Evolutionary conservation across 805 yeast genomes (phyloP), one percentile per base, ranked within the genome.

Genomic region (Yarrowia alimentaria): DNA sequence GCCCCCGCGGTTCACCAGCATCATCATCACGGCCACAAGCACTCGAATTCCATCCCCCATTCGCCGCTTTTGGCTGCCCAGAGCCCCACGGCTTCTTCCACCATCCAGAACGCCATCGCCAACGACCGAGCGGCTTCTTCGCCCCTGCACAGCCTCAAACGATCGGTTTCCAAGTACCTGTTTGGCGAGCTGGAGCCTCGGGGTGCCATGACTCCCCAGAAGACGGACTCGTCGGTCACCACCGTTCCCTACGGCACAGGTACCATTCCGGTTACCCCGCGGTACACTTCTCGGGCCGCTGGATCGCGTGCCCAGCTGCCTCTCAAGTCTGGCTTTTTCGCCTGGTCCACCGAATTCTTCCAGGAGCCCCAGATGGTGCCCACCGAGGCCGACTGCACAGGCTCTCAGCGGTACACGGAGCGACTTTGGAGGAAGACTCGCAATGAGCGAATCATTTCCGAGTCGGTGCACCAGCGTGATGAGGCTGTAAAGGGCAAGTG

Each of bases 281-380:
- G 67, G 3, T 65, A 60, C 38, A 34, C 28, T 16, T 40, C 54
- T 18, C 56, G 61, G n/a, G 53, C 54, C 11, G 49, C 53, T 6
- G 54, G 52, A n/a, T 59, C 58, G 37, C 49, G 57, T 14, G 54
- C 59, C 7, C 52, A 51, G 6, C 52, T 70, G 45, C 71, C 69
- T 1, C 54, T 70, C 31, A 47, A 61, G 26, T 60, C 68, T 25
- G 61, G 61, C 9, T 68, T 72, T 58, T 62, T 68, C 51, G 70
- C 70, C 32, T 68, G 73, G 70, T 59, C 71, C 43, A 78, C 87
- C 54, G 99, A 93, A 64, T 90, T 89, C 61, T 93, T 91, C 69
- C 95, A 90, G 61, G 98, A 90, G 62, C 97, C 99, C 0, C 98
- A 91, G 62, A 83, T 90, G 83, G 80, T 86, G 9, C 81, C 79